A percentile compares a stretch with the other conserved stretches of the same genome.
Conservation (phyloP, 2,329 filamentous ascomycete species). For the Apiospora sp. region DNA sequence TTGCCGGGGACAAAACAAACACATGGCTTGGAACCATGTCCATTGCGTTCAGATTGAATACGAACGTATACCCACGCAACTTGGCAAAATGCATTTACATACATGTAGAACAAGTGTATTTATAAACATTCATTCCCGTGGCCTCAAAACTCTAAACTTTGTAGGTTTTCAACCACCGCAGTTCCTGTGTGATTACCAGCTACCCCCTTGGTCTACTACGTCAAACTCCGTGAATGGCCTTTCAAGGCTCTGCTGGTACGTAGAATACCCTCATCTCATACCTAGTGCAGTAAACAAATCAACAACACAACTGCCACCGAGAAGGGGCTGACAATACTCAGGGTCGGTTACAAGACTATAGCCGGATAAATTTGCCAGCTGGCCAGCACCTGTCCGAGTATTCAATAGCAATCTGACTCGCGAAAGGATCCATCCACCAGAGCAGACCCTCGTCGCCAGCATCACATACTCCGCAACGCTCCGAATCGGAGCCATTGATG, state of each 20-base stretch:
- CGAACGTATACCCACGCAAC: background rate
- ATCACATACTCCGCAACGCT: constrained; percentile 10
- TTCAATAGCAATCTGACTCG: background rate
- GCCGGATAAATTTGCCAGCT: background rate
- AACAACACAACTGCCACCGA: background rate
- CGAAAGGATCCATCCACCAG: background rate
- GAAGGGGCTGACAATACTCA: background rate
- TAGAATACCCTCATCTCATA: background rate
- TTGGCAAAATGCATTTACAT: background rate
- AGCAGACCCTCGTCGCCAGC: background rate
- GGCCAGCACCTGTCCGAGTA: background rate
- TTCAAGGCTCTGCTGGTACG: background rate
- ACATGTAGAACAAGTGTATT: background rate
- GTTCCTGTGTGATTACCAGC: too few relatives aligned
- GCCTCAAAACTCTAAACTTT: background rate
- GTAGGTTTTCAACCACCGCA: too few relatives aligned
- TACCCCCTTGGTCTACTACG: too few relatives aligned
- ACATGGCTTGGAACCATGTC: background rate
- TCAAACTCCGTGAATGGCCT: background rate
- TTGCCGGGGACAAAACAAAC: background rate
- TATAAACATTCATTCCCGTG: too few relatives aligned
- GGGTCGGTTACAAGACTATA: background rate
- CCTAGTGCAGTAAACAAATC: background rate
- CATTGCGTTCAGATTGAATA: background rate
- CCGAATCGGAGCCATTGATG: background rate